phyloP scores from a whole-genome alignment of 176 grass and related monocot species.

The Rhynchospora pubera region DNA sequence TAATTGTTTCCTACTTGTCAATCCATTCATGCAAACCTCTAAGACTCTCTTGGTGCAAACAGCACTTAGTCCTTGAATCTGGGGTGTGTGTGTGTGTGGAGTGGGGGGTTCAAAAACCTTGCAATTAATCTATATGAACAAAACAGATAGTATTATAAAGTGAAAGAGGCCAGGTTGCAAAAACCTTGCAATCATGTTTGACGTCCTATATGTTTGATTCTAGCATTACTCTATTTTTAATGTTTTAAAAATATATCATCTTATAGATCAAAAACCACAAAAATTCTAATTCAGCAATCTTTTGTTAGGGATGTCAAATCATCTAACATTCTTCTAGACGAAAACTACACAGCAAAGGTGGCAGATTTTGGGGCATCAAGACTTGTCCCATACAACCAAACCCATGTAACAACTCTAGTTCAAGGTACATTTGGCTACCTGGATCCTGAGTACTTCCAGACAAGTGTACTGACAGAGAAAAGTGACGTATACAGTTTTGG shows the following conservation, averaged over 20 bases:
- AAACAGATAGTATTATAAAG: too few relatives aligned
- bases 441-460: constrained; percentile 59
- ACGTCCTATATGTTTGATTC: too few relatives aligned
- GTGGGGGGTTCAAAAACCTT: too few relatives aligned
- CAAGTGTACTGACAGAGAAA: constrained; percentile 50
- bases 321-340: constrained; percentile 45
- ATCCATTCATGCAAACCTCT: not conserved
- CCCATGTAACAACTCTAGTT: constrained; percentile 54
- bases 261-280: not conserved
- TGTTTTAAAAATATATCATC: not conserved
- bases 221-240: too few relatives aligned
- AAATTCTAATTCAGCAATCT: not conserved
- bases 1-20: not conserved
- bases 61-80: not conserved
- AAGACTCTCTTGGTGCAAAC: not conserved
- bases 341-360: constrained; percentile 44
- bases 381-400: constrained; percentile 35
- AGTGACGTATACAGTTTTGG: constrained; percentile 71
- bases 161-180: too few relatives aligned
- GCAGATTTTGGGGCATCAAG: constrained; percentile 63
- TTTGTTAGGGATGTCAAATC: constrained; percentile 44
- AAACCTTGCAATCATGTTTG: too few relatives aligned
- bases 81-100: too few relatives aligned
- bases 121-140: too few relatives aligned
- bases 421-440: constrained; percentile 58